These are phyloP conservation scores for Fusarium cyanostomum DNA, from an alignment of 2,329 filamentous ascomycete species.

Conservation along the genomic window DNA sequence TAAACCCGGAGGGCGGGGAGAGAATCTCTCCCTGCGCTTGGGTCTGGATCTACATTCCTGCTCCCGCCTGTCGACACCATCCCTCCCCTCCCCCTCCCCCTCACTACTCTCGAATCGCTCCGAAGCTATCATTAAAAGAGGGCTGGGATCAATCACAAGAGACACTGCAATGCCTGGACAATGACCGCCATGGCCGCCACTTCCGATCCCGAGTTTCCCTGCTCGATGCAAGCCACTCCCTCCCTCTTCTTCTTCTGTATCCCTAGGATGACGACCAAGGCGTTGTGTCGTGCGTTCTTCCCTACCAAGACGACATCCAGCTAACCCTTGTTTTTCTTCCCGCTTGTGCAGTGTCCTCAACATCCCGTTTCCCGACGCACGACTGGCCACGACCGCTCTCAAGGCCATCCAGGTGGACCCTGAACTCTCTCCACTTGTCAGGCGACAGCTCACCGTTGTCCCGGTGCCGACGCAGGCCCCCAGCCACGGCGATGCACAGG, in stretches of 20 bases:
- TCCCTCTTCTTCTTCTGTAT: constrained; percentile 11
- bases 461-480: constrained; percentile 38
- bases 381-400: constrained; percentile 80
- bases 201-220: constrained; percentile 65
- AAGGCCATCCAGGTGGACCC: constrained; percentile 83
- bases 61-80: constrained; percentile 1
- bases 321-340: constrained; percentile 38
- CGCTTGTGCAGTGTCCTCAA: constrained; percentile 68
- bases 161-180: constrained; percentile 10
- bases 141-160: constrained; percentile 26
- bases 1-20: background rate
- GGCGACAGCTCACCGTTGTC: constrained; percentile 71
- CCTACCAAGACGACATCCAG: constrained; percentile 10
- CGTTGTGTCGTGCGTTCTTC: constrained; percentile 4
- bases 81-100: background rate
- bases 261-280: constrained; percentile 26
- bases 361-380: constrained; percentile 82
- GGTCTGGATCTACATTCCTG: constrained; percentile 30
- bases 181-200: constrained; percentile 52
- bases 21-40: constrained; percentile 3
- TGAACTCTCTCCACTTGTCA: constrained; percentile 87
- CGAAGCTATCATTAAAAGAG: constrained; percentile 5
- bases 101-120: constrained; percentile 7
- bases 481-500: constrained; percentile 44
- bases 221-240: constrained; percentile 64